Evolutionary conservation across 169 alveolate genomes (phyloP), one percentile per base, ranked within the genome.

Genomic region (Babesia bovis): DNA sequence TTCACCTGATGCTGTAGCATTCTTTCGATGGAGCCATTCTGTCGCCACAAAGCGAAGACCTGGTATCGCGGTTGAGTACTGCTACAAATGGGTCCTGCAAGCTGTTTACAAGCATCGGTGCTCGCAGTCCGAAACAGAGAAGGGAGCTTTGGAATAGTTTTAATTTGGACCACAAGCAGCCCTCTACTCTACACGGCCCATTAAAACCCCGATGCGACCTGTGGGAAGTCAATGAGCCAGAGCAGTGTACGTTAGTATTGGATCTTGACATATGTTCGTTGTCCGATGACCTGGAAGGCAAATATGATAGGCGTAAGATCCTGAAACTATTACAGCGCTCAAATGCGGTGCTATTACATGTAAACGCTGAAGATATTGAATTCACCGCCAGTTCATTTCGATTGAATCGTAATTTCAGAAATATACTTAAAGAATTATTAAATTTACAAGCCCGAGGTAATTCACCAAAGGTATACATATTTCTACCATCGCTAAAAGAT

Each of bases 91-190:
- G 53, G 9, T 41, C 26, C 5, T 75, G 78, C 40, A 47, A 40
- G 0, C 49, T 75, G 49, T 47, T 75, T 10, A 63, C 85, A 33
- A 63, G 85, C 42, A 61, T 75, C 17, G 85, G 85, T 6, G 85
- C 78, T 40, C 42, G 66, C 25, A 26, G 13, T 25, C 56, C 71
- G 70, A 28, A 65, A 51, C 85, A 75, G 51, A 38, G 85, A n/a
- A 51, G 19, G 32, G 45, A 51, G 12, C 17, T 75, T 12, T 70
- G 52, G 3, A 63, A 75, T 9, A 63, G 45, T 4, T 65, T 75
- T 45, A 59, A 59, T n/a, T 50, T 75, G 3, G 85, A 75, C 32
- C 56, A 38, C 21, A 28, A 26, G 33, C 38, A 65, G 44, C 65
- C 85, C 4, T 42, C 85, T 21, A 55, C 77, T 5, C 25, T 75